A percentile compares a stretch with the other conserved stretches of the same genome.
Evolutionary conservation across 2,329 filamentous ascomycete species (phyloP).

Genomic region (Alternaria sp.): DNA sequence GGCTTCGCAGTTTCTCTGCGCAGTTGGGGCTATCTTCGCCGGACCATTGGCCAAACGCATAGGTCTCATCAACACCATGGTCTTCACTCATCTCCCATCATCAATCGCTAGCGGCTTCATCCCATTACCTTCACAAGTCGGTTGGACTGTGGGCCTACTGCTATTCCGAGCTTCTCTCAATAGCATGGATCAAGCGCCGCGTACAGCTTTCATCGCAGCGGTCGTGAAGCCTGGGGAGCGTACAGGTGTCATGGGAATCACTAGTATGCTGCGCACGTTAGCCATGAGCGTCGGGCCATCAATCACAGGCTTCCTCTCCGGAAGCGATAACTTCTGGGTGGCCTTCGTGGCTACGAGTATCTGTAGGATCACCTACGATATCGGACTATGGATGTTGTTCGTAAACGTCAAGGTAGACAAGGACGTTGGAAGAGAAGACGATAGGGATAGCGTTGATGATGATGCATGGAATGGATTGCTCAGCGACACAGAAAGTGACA

Average conservation of each 20-base stretch:
- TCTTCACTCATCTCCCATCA: slow-evolving; percentile 62
- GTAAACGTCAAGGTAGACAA: slow-evolving; percentile 43
- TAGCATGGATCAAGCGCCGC: slow-evolving; percentile 72
- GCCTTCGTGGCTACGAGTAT: slow-evolving; percentile 47
- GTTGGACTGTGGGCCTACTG: slow-evolving; percentile 61
- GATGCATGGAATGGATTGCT: slow-evolving; percentile 40
- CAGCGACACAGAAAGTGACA: slow-evolving; percentile 37
- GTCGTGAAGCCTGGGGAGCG: slow-evolving; percentile 69
- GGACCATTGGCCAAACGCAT: slow-evolving; percentile 64
- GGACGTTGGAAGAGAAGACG: slow-evolving; percentile 20
- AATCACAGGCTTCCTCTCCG: slow-evolving; percentile 46
- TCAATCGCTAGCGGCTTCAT: slow-evolving; percentile 63
- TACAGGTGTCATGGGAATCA: slow-evolving; percentile 75
- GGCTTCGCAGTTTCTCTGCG: slow-evolving; percentile 55
- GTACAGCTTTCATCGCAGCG: slow-evolving; percentile 70
- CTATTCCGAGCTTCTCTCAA: slow-evolving; percentile 68
- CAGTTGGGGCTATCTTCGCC: slow-evolving; percentile 62
- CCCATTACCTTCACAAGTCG: slow-evolving; percentile 59
- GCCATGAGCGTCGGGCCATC: slow-evolving; percentile 57
- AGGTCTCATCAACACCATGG: slow-evolving; percentile 65
- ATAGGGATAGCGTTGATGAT: slow-evolving; percentile 29
- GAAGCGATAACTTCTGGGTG: slow-evolving; percentile 44
- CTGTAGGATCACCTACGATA: slow-evolving; percentile 45
- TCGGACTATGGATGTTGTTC: slow-evolving; percentile 48
- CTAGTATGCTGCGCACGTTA: slow-evolving; percentile 65